These are phyloP conservation scores for Ensete ventricosum DNA, from an alignment of 176 grass and related monocot species.

Conservation along the genomic window DNA sequence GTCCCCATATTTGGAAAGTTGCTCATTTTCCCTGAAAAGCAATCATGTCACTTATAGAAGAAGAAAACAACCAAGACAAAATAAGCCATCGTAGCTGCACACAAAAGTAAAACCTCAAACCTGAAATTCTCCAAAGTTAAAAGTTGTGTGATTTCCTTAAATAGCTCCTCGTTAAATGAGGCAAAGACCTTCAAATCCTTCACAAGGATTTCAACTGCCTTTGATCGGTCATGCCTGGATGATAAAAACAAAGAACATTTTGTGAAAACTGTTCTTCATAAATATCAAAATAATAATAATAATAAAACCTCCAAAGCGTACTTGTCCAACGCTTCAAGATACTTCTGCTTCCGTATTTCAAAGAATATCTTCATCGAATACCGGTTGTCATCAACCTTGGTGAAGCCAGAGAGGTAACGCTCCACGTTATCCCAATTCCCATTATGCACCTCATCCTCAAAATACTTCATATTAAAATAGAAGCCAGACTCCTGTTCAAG, in stretches of 20 bases:
- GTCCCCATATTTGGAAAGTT: conserved; percentile 98
- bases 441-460: conserved; percentile 69
- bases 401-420: conserved; percentile 76
- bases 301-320: conserved; percentile 23
- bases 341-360: conserved; percentile 87
- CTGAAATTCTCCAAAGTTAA: conserved; percentile 96
- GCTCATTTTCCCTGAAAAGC: conserved; percentile 80
- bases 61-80: conserved; percentile 12
- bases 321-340: conserved; percentile 81
- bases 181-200: conserved; percentile 99
- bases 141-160: conserved; percentile 97
- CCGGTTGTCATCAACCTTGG: conserved; percentile 75
- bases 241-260: conserved; percentile 6
- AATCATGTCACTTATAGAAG: conserved; percentile 9
- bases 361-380: conserved; percentile 94
- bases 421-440: conserved; percentile 88
- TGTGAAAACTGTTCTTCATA: neutral
- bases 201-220: conserved; percentile 95
- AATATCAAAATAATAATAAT: neutral
- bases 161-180: conserved; percentile 88
- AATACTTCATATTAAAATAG: conserved; percentile 96
- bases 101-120: conserved; percentile 30
- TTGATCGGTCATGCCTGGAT: conserved; percentile 82
- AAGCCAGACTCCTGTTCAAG: conserved; percentile 88
- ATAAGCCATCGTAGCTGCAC: neutral